These are phyloP conservation scores for Zasmidium cellare DNA, from an alignment of 2,329 filamentous ascomycete species.

Conservation along the genomic window DNA sequence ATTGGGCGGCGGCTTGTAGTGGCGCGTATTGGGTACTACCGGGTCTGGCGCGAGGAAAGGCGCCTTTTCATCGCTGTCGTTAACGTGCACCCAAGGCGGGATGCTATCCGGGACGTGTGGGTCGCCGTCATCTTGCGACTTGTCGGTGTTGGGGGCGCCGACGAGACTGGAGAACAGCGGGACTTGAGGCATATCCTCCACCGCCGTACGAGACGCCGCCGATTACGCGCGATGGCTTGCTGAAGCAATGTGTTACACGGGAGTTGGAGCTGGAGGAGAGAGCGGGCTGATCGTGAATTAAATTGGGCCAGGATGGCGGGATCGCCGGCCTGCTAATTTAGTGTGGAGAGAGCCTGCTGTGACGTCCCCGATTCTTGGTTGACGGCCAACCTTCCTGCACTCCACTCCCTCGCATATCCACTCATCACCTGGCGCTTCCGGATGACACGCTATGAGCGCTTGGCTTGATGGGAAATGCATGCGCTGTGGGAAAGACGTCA, in stretches of 20 bases:
- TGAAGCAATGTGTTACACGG: neutral
- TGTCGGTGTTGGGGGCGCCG: neutral
- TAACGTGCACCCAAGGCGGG: conserved; percentile 39
- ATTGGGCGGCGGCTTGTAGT: conserved; percentile 29
- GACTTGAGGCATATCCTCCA: neutral
- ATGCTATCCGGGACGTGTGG: conserved; percentile 31
- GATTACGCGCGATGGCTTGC: neutral
- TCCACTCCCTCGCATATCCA: neutral
- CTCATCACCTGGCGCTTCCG: neutral
- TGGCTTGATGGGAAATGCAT: neutral
- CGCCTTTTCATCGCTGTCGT: conserved; percentile 31
- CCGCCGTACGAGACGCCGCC: neutral
- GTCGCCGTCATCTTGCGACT: conserved; percentile 17
- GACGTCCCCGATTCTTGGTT: no score
- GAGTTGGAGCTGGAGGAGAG: neutral
- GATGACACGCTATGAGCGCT: neutral
- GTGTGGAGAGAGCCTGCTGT: no score
- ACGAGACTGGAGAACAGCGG: neutral
- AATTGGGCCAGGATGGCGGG: neutral
- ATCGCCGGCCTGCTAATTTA: no score
- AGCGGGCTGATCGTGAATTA: neutral
- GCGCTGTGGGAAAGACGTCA: neutral
- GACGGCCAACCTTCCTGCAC: no score
- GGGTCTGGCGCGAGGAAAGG: conserved; percentile 23
- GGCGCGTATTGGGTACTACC: conserved; percentile 26